Base-by-base conservation (phyloP, 495 filamentous ascomycete species). In the Neurospora sp. region DNA sequence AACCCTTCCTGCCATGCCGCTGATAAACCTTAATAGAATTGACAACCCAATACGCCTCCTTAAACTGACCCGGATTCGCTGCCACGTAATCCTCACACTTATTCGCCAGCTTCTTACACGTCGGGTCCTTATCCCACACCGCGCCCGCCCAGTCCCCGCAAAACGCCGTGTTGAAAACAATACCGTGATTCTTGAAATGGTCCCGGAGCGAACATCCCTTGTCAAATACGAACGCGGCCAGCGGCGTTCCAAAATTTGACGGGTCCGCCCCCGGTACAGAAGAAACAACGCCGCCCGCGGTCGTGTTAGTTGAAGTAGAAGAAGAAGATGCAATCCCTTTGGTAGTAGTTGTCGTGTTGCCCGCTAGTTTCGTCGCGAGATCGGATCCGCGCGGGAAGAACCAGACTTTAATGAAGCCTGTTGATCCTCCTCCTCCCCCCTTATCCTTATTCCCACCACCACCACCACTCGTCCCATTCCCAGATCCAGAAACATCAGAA, bases 71-170 rank as follows among this genome's bases (percentile, higher is more conserved):
- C 7, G 82, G 60, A 0, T 92, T 91, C 69, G 83, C 76, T n/a
- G 83, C 85, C n/a, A 95, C 92, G 76, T 87, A 93, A 16, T 86
- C 86, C 72, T 87, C 78, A 77, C 92, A 94, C 42, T 86, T 89
- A 10, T 80, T 39, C 5, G 85, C 87, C 73, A 82, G 80, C 66
- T 79, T 72, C 31, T 76, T 73, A 77, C 87, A 89, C 54, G 79
- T 78, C 12, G 74, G 35, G 73, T 85, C 82, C 12, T 38, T 16
- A 14, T 40, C 71, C 84, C 86, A 91, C 37, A 89, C 87, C 69
- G 87, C 84, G 41, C 93, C 95, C 20, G 94, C 94, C 93, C 93
- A 97, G 75, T 93, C 90, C 44, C 95, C 95, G 81, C 95, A 98
- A 83, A 97, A 94, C 1, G 90, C 92, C 0, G 90, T 92, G 81